Evolutionary conservation across 768 basidiomycete genomes (phyloP).

Genomic region (Filobasidium wieringae): DNA sequence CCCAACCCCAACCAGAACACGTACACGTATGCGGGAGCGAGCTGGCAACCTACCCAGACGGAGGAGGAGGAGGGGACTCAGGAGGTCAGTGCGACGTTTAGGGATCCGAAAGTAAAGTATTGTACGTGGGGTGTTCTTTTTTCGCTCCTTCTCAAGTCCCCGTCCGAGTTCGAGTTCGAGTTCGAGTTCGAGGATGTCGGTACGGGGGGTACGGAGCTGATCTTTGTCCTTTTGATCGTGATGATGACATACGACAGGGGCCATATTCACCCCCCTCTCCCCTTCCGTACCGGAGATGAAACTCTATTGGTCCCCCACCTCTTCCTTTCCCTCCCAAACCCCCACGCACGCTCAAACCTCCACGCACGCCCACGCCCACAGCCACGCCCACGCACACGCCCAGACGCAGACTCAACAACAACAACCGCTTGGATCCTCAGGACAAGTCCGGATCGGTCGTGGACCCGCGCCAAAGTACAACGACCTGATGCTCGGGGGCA

Average conservation of each 20-base stretch:
- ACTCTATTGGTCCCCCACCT: constrained; percentile 25
- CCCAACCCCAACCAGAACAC: too few species aligned
- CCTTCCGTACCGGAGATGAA: constrained; percentile 27
- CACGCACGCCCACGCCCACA: not conserved
- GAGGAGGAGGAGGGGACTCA: not conserved
- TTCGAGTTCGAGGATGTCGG: not conserved
- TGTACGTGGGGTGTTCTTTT: constrained; percentile 19
- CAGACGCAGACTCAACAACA: not conserved
- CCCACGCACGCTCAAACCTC: not conserved
- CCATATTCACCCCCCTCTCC: constrained; percentile 33
- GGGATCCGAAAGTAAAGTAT: constrained; percentile 36
- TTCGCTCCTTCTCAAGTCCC: not conserved
- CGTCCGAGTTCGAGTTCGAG: too few species aligned
- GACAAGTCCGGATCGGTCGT: constrained; percentile 29
- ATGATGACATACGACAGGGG: constrained; percentile 21
- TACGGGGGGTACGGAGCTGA: not conserved
- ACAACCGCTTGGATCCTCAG: constrained; percentile 4
- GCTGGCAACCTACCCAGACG: not conserved
- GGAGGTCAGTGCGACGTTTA: constrained; percentile 1
- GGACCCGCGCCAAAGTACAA: constrained; percentile 26
- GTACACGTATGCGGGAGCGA: too few species aligned
- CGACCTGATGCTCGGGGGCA: constrained; percentile 29
- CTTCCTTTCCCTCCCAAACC: not conserved
- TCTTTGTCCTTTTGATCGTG: not conserved
- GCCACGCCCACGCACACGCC: not conserved